Evolutionary conservation across 164 flowering plant genomes (phyloP).

Genomic region (Vitis cinerea): DNA sequence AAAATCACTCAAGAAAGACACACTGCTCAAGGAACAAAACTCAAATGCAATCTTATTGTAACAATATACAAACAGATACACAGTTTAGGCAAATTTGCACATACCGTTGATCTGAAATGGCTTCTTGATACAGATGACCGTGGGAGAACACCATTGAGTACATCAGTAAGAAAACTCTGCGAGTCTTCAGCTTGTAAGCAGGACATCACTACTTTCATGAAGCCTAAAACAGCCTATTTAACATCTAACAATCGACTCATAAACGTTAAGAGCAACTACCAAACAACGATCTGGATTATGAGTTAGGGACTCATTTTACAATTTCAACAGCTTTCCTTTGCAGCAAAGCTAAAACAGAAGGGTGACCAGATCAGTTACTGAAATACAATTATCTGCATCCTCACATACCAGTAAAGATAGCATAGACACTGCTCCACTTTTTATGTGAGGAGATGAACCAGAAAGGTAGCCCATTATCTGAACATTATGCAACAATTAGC

Average conservation of each 20-base stretch:
- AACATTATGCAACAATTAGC: slow-evolving; percentile 10
- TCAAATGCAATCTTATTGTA: no score
- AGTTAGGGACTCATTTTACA: slow-evolving; percentile 49
- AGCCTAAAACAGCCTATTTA: slow-evolving; percentile 83
- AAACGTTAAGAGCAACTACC: background rate
- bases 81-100: background rate
- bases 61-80: no score
- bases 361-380: slow-evolving; percentile 59
- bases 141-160: slow-evolving; percentile 59
- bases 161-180: slow-evolving; percentile 53
- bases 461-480: slow-evolving; percentile 90
- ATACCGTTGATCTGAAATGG: slow-evolving; percentile 82
- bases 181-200: slow-evolving; percentile 58
- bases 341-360: slow-evolving; percentile 65
- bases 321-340: slow-evolving; percentile 68
- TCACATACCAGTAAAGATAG: slow-evolving; percentile 72
- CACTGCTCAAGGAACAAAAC: no score
- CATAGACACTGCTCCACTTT: slow-evolving; percentile 89
- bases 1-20: no score
- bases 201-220: slow-evolving; percentile 77
- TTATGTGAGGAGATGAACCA: slow-evolving; percentile 82
- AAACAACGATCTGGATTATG: background rate
- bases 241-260: slow-evolving; percentile 3
- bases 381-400: slow-evolving; percentile 52
- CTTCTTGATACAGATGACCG: slow-evolving; percentile 88